Evolutionary conservation across 2,329 filamentous ascomycete species (phyloP), one percentile per base, ranked within the genome.

Genomic region (Fusarium duplospermum): DNA sequence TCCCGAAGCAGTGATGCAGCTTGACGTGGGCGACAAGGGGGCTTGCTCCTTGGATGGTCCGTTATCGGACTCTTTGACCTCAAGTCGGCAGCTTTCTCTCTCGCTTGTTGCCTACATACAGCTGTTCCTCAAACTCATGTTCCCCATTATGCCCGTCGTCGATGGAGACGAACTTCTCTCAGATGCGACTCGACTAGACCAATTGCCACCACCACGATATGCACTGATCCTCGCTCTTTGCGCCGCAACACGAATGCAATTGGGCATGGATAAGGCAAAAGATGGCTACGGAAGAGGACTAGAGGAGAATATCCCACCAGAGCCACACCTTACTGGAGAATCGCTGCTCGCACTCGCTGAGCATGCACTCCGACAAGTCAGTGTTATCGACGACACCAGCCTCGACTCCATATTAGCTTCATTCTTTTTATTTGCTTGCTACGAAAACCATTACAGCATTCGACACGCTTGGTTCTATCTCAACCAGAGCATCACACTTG

Each of bases 111-210:
- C 80, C 16, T 80, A 81, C 60, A 66, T 81, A 33, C 75, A 72
- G 10, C 73, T 78, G 38, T 81, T 81, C 56, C 73, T 81, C n/a
- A 73, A 73, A n/a, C 70, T 77, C n/a, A 61, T 81, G 16, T 81
- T 80, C 38, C 80, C 80, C 1, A 81, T 81, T 6, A 81, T 81
- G 79, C 80, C 80, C 18, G 78, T 80, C 0, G 66, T 81, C 8
- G 73, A 81, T 24, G 78, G 74, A 22, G 65, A 78, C 5, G 76
- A 78, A n/a, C 69, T 81, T 18, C 62, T 79, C 3, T 38, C 72
- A 7, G 80, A 81, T 56, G 77, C 77, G 14, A 58, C 68, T 9
- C 71, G 75, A 10, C 45, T 80, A 10, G 73, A 77, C 3, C 67
- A 75, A n/a, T 40, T 81, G 2, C 45, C 79, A 0, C 77, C 79